Percentiles rank a stretch among this genome's conserved stretches.
phyloP scores from a whole-genome alignment of 371 early-diverging fungal genomes.

The Lichtheimia corymbifera region DNA sequence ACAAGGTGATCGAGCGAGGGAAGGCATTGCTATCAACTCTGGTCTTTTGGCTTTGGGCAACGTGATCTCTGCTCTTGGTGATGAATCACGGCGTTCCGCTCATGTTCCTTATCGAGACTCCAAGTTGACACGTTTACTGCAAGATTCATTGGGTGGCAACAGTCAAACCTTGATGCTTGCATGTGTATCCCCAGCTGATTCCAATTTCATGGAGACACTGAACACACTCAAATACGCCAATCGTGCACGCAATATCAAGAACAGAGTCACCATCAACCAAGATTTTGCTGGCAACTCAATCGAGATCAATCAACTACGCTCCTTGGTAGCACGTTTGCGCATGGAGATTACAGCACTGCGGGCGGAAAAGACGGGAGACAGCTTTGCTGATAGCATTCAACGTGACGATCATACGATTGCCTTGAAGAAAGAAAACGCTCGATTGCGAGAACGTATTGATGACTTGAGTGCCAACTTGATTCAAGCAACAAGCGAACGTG shows the following conservation, averaged over 20 bases:
- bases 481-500: conserved; percentile 62
- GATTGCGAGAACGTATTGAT: conserved; percentile 57
- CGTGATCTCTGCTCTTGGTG: conserved; percentile 97
- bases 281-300: conserved; percentile 62
- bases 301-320: conserved; percentile 73
- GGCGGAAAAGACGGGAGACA: conserved; percentile 37
- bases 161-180: conserved; percentile 92
- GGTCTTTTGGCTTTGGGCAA: conserved; percentile 97
- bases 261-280: conserved; percentile 78
- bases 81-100: conserved; percentile 66
- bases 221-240: conserved; percentile 94
- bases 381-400: conserved; percentile 19
- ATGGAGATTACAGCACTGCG: conserved; percentile 61
- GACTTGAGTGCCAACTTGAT: conserved; percentile 50
- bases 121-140: conserved; percentile 97
- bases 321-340: conserved; percentile 70
- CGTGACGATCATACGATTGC: conserved; percentile 53
- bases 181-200: conserved; percentile 83
- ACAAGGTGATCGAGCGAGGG: conserved; percentile 92
- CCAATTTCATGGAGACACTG: conserved; percentile 86
- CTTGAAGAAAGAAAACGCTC: conserved; percentile 46
- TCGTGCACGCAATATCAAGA: conserved; percentile 86
- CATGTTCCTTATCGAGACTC: conserved; percentile 97
- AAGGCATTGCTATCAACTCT: conserved; percentile 97
- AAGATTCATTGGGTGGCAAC: conserved; percentile 97